phyloP scores from a whole-genome alignment of 768 basidiomycete species.

The Lentinula guzmanii region DNA sequence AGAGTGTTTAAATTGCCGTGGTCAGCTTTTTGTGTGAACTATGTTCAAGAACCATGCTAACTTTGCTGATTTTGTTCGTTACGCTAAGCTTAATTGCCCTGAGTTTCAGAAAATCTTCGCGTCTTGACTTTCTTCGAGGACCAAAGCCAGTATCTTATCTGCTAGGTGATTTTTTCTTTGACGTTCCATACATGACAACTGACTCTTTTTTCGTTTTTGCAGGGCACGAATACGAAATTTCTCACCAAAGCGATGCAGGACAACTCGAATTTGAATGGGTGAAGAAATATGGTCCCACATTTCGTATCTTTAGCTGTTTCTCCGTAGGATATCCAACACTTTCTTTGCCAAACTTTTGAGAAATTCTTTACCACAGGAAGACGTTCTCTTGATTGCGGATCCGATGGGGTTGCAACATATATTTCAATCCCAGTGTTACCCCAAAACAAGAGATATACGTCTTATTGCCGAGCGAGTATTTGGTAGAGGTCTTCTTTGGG shows the following conservation, averaged over 20 bases:
- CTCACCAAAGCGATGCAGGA: neutral
- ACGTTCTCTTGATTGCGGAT: conserved; percentile 1
- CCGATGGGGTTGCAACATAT: conserved; percentile 16
- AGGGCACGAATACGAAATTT: conserved; percentile 4
- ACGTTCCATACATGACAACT: neutral
- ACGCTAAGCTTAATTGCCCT: neutral
- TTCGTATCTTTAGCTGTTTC: neutral
- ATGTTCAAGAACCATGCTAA: neutral
- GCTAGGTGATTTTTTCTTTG: neutral
- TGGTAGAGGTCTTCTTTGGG: conserved; percentile 20
- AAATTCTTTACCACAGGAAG: neutral
- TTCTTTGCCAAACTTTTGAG: neutral
- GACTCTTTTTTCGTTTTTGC: neutral
- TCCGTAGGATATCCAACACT: neutral
- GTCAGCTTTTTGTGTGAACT: neutral
- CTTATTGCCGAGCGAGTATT: conserved; percentile 11
- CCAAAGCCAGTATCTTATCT: neutral
- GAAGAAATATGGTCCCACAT: neutral
- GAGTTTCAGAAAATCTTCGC: neutral
- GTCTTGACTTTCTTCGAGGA: neutral
- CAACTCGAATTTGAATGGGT: neutral
- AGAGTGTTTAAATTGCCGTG: neutral
- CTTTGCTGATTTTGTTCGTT: neutral
- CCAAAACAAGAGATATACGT: conserved; percentile 15
- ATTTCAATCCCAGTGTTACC: conserved; percentile 19